Evolutionary conservation across 495 filamentous ascomycete species (phyloP).

Genomic region (Cercophora newfieldiana): DNA sequence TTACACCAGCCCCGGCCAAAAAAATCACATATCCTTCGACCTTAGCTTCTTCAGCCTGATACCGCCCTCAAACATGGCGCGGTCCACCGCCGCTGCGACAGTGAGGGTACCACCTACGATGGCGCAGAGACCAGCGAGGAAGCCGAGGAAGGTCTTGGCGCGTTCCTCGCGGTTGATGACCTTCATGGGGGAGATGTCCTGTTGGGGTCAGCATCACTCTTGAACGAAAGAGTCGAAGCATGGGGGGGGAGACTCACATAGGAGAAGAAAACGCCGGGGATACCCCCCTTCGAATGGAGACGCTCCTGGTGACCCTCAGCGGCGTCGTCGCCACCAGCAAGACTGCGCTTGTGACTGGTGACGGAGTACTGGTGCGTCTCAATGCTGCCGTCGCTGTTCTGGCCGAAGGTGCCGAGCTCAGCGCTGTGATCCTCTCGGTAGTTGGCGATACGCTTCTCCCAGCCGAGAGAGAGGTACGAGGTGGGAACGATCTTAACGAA

Average conservation of each 20-base stretch:
- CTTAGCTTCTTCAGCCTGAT: constrained; percentile 86
- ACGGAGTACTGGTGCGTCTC: constrained; percentile 99
- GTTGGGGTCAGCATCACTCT: constrained; percentile 15
- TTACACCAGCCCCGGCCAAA: constrained; percentile 1
- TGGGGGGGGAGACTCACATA: constrained; percentile 61
- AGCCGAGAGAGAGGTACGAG: constrained; percentile 86
- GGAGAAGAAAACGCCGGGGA: constrained; percentile 97
- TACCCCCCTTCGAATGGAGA: constrained; percentile 83
- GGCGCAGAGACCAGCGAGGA: constrained; percentile 90
- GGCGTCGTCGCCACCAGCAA: constrained; percentile 76
- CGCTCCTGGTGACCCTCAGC: constrained; percentile 87
- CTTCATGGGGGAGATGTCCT: constrained; percentile 99
- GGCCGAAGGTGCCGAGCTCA: constrained; percentile 64
- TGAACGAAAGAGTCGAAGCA: background rate
- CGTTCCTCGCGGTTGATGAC: constrained; percentile 95
- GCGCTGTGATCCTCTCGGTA: constrained; percentile 42
- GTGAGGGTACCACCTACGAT: constrained; percentile 94
- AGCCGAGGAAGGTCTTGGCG: constrained; percentile 81
- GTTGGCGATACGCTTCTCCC: constrained; percentile 48
- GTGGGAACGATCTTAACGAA: constrained; percentile 98
- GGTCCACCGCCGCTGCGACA: constrained; percentile 90
- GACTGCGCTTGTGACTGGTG: constrained; percentile 87
- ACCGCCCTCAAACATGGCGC: constrained; percentile 85
- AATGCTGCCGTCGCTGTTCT: constrained; percentile 69
- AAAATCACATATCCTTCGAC: constrained; percentile 48